phyloP scores from a whole-genome alignment of 2,329 filamentous ascomycete genomes.

The Lachnellula suecica region DNA sequence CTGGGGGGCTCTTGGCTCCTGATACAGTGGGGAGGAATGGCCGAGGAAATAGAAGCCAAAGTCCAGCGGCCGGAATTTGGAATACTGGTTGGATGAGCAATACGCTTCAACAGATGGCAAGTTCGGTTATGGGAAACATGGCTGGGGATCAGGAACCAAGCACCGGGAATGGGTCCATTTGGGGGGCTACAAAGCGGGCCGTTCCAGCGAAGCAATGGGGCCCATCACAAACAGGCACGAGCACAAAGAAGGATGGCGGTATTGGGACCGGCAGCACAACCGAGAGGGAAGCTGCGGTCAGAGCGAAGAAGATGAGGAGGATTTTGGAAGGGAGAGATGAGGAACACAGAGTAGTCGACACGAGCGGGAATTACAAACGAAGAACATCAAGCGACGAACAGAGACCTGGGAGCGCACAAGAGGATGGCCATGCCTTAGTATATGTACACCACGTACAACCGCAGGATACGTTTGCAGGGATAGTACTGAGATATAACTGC shows the following conservation, averaged over 20 bases:
- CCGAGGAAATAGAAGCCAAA: conserved; percentile 8
- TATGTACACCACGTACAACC: conserved; percentile 86
- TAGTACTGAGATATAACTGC: conserved; percentile 88
- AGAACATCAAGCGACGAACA: conserved; percentile 30
- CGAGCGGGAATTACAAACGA: conserved; percentile 22
- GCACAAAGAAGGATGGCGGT: conserved; percentile 19
- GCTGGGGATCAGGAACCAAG: conserved; percentile 12
- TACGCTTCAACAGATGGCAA: conserved; percentile 32
- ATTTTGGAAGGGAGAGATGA: conserved; percentile 62
- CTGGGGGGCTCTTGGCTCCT: conserved; percentile 18
- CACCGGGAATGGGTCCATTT: conserved; percentile 4
- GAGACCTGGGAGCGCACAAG: conserved; percentile 32
- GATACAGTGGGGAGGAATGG: conserved; percentile 4
- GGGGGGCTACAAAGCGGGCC: background rate
- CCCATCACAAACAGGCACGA: conserved; percentile 19
- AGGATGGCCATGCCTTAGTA: conserved; percentile 75
- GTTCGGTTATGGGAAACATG: conserved; percentile 31
- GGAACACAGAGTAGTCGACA: conserved; percentile 57
- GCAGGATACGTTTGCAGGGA: conserved; percentile 84
- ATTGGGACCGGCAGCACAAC: conserved; percentile 55
- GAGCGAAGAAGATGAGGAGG: conserved; percentile 56
- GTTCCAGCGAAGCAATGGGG: conserved; percentile 27
- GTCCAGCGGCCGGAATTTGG: conserved; percentile 17
- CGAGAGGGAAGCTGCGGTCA: conserved; percentile 53
- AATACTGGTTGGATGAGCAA: conserved; percentile 30